A percentile compares a stretch with the other conserved stretches of the same genome.
Conservation (phyloP, 1,284 basidiomycete species). For the Apiotrichum gamsii region DNA sequence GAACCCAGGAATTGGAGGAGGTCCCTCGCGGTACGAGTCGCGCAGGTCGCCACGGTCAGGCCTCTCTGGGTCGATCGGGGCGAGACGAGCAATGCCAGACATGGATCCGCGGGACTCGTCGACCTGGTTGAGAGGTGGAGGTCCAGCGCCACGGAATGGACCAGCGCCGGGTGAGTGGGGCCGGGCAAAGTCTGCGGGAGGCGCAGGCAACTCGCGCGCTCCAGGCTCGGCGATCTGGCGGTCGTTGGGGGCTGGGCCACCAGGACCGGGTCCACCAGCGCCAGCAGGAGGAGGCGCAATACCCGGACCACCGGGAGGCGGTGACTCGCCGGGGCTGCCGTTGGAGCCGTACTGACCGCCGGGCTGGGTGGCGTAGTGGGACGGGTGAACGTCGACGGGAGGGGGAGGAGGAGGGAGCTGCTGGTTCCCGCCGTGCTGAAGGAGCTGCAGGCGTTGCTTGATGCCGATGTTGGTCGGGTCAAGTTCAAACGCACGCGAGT, state of each 20-base stretch:
- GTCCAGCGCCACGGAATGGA: conserved; percentile 43
- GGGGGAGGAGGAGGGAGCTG: conserved; percentile 73
- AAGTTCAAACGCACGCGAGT: conserved; percentile 82
- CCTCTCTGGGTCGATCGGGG: conserved; percentile 77
- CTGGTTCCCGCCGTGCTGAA: conserved; percentile 74
- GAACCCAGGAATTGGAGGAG: conserved; percentile 3
- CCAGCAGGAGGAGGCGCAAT: too few relatives aligned
- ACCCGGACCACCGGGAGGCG: conserved; percentile 23
- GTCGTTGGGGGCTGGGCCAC: background rate
- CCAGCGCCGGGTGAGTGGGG: conserved; percentile 22
- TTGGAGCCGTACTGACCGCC: conserved; percentile 11
- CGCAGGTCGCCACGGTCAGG: conserved; percentile 32
- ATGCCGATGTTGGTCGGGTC: conserved; percentile 76
- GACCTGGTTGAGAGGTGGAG: conserved; percentile 40
- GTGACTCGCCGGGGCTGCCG: conserved; percentile 23
- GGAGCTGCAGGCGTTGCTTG: conserved; percentile 65
- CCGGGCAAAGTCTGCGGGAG: conserved; percentile 13
- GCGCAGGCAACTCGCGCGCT: conserved; percentile 38
- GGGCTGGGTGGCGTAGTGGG: conserved; percentile 66
- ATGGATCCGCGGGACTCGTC: conserved; percentile 42
- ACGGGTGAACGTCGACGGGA: conserved; percentile 91
- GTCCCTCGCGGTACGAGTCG: conserved; percentile 19
- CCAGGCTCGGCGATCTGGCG: conserved; percentile 11
- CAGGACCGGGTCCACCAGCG: conserved; percentile 12
- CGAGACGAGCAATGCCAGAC: conserved; percentile 60